Evolutionary conservation across 768 basidiomycete species (phyloP).

Genomic region (Russula foetens): DNA sequence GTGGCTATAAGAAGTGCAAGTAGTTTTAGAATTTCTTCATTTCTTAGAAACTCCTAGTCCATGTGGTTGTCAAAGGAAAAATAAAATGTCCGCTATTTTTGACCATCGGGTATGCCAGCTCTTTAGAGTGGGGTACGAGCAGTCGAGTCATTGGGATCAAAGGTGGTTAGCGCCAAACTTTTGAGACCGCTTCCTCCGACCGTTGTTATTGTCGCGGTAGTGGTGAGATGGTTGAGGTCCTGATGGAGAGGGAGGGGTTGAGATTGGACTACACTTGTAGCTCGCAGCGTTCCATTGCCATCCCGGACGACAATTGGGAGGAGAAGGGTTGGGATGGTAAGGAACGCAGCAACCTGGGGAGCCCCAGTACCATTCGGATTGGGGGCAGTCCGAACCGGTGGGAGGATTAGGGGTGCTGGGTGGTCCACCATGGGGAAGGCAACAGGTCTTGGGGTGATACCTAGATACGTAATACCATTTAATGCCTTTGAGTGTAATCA

Average conservation of each 20-base stretch:
- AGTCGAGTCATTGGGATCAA: conserved; percentile 46
- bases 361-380: conserved; percentile 44
- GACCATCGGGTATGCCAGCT: background rate
- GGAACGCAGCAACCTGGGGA: conserved; percentile 48
- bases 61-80: background rate
- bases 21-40: no score
- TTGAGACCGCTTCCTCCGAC: conserved; percentile 24
- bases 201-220: background rate
- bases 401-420: conserved; percentile 40
- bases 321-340: conserved; percentile 34
- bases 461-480: conserved; percentile 15
- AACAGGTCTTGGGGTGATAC: conserved; percentile 32
- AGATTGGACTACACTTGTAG: conserved; percentile 34
- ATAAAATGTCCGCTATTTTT: background rate
- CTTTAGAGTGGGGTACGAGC: conserved; percentile 48
- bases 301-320: conserved; percentile 34
- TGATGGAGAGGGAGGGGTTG: conserved; percentile 28
- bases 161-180: conserved; percentile 34
- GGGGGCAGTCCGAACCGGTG: conserved; percentile 37
- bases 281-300: conserved; percentile 38
- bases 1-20: no score
- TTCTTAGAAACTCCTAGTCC: background rate
- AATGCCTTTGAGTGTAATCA: background rate
- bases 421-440: conserved; percentile 37
- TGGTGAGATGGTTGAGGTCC: conserved; percentile 32